A percentile compares a stretch with the other conserved stretches of the same genome.
These are phyloP conservation scores for Monosporascus cannonballus DNA, from an alignment of 2,329 filamentous ascomycete genomes.

Conservation along the genomic window DNA sequence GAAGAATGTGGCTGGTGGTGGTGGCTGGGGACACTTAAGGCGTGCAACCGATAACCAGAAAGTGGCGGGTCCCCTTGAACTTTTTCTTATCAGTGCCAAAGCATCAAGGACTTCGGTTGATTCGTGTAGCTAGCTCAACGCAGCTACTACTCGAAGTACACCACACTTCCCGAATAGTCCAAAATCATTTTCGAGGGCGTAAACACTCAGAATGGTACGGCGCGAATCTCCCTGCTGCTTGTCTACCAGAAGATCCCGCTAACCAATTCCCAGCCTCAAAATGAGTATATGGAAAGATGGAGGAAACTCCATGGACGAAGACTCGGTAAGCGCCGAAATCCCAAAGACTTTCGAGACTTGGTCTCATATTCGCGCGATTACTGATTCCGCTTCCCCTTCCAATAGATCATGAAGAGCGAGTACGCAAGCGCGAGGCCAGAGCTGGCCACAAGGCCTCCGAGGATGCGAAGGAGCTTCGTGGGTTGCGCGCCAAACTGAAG, in stretches of 20 bases:
- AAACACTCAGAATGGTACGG: conserved; percentile 18
- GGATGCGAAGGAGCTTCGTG: conserved; percentile 88
- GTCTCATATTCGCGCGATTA: neutral
- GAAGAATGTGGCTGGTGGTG: neutral
- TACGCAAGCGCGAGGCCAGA: conserved; percentile 79
- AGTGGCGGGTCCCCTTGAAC: no score
- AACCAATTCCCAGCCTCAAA: conserved; percentile 59
- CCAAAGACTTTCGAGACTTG: neutral
- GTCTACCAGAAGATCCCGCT: conserved; percentile 8
- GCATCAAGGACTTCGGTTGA: no score
- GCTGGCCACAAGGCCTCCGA: conserved; percentile 83
- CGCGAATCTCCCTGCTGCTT: conserved; percentile 15
- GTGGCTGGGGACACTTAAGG: neutral
- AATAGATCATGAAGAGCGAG: conserved; percentile 65
- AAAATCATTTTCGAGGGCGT: conserved; percentile 24
- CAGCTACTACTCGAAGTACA: neutral
- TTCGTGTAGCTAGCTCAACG: no score
- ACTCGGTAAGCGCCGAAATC: conserved; percentile 7
- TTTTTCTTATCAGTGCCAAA: no score
- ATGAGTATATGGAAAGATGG: conserved; percentile 79
- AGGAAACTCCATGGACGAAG: conserved; percentile 48
- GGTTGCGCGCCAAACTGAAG: conserved; percentile 86
- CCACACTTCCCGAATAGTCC: neutral
- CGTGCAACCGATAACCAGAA: neutral
- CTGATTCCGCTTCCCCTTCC: neutral